These are phyloP conservation scores for Mycena citricolor DNA, from an alignment of 1,284 basidiomycete genomes.

Conservation along the genomic window DNA sequence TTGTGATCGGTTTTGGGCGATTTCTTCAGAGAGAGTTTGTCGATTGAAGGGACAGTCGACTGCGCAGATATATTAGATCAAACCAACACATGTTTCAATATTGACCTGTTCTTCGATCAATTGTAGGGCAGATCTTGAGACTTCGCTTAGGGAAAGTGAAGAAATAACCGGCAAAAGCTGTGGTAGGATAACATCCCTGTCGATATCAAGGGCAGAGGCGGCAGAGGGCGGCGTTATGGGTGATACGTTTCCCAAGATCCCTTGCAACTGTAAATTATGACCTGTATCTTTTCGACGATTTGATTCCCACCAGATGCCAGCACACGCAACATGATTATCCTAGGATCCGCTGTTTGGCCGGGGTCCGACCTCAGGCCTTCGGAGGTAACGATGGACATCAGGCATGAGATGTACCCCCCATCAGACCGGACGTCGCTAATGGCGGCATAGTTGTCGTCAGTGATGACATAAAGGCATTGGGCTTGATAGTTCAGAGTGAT, in stretches of 20 bases:
- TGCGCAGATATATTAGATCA: conserved; percentile 22
- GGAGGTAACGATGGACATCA: conserved; percentile 65
- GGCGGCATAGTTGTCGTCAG: conserved; percentile 80
- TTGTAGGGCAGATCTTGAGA: conserved; percentile 51
- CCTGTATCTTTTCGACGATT: conserved; percentile 1
- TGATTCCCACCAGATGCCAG: conserved; percentile 63
- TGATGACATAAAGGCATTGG: conserved; percentile 87
- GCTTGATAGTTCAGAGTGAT: conserved; percentile 45
- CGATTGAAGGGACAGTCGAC: conserved; percentile 37
- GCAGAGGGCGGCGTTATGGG: conserved; percentile 68
- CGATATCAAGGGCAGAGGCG: conserved; percentile 64
- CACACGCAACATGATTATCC: conserved; percentile 58
- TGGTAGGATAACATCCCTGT: conserved; percentile 72
- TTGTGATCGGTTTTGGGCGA: conserved; percentile 73
- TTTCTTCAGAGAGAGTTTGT: conserved; percentile 59
- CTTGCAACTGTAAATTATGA: conserved; percentile 35
- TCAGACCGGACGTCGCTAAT: conserved; percentile 62
- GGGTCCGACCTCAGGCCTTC: conserved; percentile 41
- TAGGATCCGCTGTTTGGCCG: conserved; percentile 48
- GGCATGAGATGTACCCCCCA: conserved; percentile 64
- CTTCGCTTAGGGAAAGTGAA: conserved; percentile 59
- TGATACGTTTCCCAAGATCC: conserved; percentile 74
- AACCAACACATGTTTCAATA: conserved; percentile 3
- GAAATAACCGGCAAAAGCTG: conserved; percentile 68
- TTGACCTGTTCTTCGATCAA: conserved; percentile 57